Base-by-base conservation (phyloP, 1,284 basidiomycete genomes). In the Rhodofomes roseus region DNA sequence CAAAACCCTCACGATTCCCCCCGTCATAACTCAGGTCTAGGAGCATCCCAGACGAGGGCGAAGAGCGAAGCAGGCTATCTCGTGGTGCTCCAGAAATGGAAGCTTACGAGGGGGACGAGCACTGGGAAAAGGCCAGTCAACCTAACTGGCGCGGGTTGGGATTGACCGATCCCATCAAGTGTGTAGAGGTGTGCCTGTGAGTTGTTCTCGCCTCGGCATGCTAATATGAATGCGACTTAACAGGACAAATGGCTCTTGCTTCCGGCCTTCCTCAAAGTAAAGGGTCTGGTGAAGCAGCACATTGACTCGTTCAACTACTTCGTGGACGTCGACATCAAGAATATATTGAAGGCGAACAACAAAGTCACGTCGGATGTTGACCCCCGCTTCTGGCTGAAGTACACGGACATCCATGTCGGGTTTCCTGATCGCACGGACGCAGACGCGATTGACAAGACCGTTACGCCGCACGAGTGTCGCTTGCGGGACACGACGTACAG, bases 231-330 rank as follows among this genome's bases (percentile, higher is more conserved):
- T 22, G 40, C 31, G n/a, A 56, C 23, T n/a, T 1, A 43, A 40
- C 69, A 97, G 95, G 96, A 98, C 72, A 98, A 98, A 86, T 98
- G 96, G 96, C 85, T 96, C 48, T 78, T 98, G 12, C 78, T 98
- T 3, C 96, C 96, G 1, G 95, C 95, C 11, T 98, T 98, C 70
- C 81, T 98, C 58, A 92, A 96, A 74, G 93, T 96, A 62, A 98
- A 98, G 70, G 96, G 96, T 65, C 86, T 98, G n/a, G 96, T 98
- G 62, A 99, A 99, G 78, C 97, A 99, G 74, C 97, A 99, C 72
- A 94, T 99, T 68, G 98, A 99, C 76, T 98, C 96, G 9, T 99
- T 97, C 87, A 99, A 99, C 79, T 97, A 98, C 76, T 99, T 99
- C 73, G 94, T 99, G 68, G 93, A 99, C 70, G 90, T 93, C 40